Conservation (phyloP, 305 asterid species). For the Solanum aculeatissimum region DNA sequence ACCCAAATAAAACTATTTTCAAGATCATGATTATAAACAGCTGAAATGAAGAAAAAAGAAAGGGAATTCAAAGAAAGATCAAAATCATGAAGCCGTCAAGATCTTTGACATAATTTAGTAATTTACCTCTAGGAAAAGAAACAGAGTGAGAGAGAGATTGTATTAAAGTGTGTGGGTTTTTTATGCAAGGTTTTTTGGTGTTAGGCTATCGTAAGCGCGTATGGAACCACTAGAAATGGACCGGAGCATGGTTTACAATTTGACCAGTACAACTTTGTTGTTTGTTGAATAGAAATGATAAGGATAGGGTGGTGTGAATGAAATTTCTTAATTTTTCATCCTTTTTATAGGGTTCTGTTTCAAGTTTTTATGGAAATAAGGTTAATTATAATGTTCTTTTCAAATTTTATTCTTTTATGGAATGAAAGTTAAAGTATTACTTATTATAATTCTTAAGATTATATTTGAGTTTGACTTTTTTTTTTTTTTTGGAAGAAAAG, state of each 20-base stretch:
- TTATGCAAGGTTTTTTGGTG: not conserved
- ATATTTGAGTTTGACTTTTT: not conserved
- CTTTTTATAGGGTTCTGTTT: not conserved
- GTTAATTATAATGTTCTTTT: too few species aligned
- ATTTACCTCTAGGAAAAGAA: not conserved
- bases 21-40: slow-evolving; percentile 19
- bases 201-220: not conserved
- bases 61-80: slow-evolving; percentile 18
- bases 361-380: too few species aligned
- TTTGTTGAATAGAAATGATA: too few species aligned
- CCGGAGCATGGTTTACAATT: not conserved
- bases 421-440: too few species aligned
- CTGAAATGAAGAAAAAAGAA: not conserved
- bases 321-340: not conserved
- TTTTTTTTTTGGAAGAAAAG: not conserved
- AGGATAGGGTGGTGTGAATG: not conserved
- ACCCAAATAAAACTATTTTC: slow-evolving; percentile 11
- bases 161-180: not conserved
- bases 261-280: not conserved
- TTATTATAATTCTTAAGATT: too few species aligned
- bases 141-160: not conserved
- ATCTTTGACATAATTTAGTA: not conserved
- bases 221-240: not conserved
- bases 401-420: too few species aligned
- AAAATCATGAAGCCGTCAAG: not conserved